Base-by-base conservation (phyloP, 2,329 filamentous ascomycete species). In the Colletotrichum theobromicola region DNA sequence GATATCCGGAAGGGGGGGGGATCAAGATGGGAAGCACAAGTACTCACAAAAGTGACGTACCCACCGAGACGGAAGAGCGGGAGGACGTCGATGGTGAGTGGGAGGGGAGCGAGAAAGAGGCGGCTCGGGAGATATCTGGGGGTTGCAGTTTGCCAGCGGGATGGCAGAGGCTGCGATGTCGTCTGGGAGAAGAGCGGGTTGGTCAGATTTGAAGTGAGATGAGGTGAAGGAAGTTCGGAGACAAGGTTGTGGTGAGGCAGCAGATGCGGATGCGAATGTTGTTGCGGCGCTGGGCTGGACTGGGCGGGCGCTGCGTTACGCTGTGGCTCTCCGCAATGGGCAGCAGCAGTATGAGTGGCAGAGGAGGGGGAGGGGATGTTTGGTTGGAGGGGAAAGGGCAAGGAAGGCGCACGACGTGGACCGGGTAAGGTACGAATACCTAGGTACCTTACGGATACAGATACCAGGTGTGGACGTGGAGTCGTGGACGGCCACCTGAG, bases 41-140 rank as follows among this genome's bases (percentile, higher is more conserved):
- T 21, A 74, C 68, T 72, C 68, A 72, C 68, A 18, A 71, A 62
- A 72, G 55, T 72, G 62, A 74, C 72, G 72, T 74, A 74, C 46
- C 68, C 68, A 67, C 53, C 55, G 24, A 37, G 55, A 57, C 58
- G 60, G 64, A 69, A 18, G 35, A 65, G 64, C 53, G 60, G 35
- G 28, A 50, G 53, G 62, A 37, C 46, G 66, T 70, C 60, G 53
- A 21, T 21, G 65, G 18, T 55, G 26, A 28, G 53, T 58, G 13
- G 35, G 24, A 30, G 28, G 5, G 30, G 28, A 37, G 24, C 28
- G 58, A 28, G 8, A 37, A n/a, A 42, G 28, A 26, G 61, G 24
- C 15, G 73, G 16, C 21, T 35, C 46, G 57, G 18, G 30, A 13
- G 16, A 58, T 16, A 32, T 32, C 30, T 58, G 18, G 30, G 18